A percentile compares a stretch with the other conserved stretches of the same genome.
These are phyloP conservation scores for Spraguea lophii DNA, from an alignment of 371 early-diverging fungal species.

Conservation along the genomic window DNA sequence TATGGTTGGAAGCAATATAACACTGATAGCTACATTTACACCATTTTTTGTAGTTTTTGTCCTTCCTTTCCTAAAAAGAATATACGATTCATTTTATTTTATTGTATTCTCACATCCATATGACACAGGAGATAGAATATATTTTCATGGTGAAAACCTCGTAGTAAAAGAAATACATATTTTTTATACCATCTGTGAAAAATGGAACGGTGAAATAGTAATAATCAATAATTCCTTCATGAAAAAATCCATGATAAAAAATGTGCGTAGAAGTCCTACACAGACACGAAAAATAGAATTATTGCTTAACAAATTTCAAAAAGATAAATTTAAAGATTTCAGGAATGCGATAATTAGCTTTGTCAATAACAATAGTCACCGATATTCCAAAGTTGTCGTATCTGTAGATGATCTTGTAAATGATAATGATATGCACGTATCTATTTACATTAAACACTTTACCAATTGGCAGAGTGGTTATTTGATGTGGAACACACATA, in stretches of 20 bases:
- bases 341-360: constrained; percentile 12
- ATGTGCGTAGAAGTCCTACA: constrained; percentile 41
- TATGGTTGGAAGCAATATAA: constrained; percentile 10
- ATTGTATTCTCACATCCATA: constrained; percentile 44
- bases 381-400: constrained; percentile 19
- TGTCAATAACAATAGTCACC: constrained; percentile 17
- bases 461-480: constrained; percentile 46
- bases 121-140: constrained; percentile 45
- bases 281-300: constrained; percentile 6
- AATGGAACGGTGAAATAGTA: constrained; percentile 42
- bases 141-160: constrained; percentile 40
- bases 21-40: constrained; percentile 11
- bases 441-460: constrained; percentile 34
- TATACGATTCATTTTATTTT: constrained; percentile 43
- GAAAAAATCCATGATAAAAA: constrained; percentile 27
- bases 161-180: constrained; percentile 42
- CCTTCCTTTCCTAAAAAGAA: constrained; percentile 12
- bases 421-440: constrained; percentile 13
- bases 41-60: constrained; percentile 33
- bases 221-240: constrained; percentile 35
- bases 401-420: constrained; percentile 19
- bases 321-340: constrained; percentile 20
- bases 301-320: constrained; percentile 4
- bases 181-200: constrained; percentile 35
- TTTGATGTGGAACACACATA: constrained; percentile 42